Percentiles rank a stretch among this genome's conserved stretches.
These are phyloP conservation scores for Elaphomyces granulatus DNA, from an alignment of 495 filamentous ascomycete species.

Conservation along the genomic window DNA sequence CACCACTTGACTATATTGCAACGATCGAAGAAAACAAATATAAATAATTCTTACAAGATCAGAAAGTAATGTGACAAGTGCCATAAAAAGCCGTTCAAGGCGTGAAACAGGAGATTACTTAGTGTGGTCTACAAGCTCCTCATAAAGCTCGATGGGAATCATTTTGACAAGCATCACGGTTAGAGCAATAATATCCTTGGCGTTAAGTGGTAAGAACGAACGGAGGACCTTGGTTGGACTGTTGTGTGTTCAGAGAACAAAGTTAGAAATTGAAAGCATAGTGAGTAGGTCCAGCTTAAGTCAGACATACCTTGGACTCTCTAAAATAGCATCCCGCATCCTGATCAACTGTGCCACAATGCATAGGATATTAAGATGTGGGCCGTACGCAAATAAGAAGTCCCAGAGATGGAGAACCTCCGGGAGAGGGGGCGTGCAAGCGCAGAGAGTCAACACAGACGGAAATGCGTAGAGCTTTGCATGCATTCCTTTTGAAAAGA, in stretches of 20 bases:
- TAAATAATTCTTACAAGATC: no score
- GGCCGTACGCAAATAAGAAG: constrained; percentile 89
- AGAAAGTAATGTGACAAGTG: no score
- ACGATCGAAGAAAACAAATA: no score
- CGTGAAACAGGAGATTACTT: constrained; percentile 46
- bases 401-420: constrained; percentile 97
- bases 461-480: constrained; percentile 97
- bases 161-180: constrained; percentile 67
- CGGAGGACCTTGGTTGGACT: constrained; percentile 86
- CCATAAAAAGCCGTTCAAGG: no score
- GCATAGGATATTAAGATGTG: constrained; percentile 88
- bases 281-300: neutral
- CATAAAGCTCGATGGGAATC: constrained; percentile 80
- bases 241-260: no score
- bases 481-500: constrained; percentile 71
- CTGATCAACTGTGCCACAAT: constrained; percentile 93
- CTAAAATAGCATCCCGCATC: constrained; percentile 69
- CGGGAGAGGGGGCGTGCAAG: constrained; percentile 91
- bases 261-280: neutral
- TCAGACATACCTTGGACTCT: constrained; percentile 59
- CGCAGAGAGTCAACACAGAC: constrained; percentile 85
- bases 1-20: no score
- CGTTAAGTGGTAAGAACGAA: constrained; percentile 74
- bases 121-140: constrained; percentile 76
- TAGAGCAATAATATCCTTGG: constrained; percentile 63